Base-by-base conservation (phyloP, 371 early-diverging fungal species). In the Conidiobolus incongruus region DNA sequence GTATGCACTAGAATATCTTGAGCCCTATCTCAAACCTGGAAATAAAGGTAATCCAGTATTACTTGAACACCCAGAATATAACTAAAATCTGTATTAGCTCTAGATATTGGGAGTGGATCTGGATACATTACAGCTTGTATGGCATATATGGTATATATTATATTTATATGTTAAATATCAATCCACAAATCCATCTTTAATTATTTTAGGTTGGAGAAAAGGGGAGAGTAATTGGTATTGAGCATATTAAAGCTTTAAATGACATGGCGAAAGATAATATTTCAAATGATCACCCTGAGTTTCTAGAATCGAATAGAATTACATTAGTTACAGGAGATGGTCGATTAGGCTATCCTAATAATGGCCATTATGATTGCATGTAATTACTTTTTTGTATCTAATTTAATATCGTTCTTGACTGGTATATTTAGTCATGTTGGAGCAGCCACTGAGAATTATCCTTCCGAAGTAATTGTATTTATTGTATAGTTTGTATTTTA, bases 101-200 rank as follows among this genome's bases (percentile, higher is more conserved):
- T 80, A n/a, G 91, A 90, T 54, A 66, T 90, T n/a, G 89, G 91
- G 16, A 71, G 72, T 35, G 89, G 91, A 1, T 78, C 78, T 8
- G 91, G 91, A 2, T 88, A 88, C 52, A 55, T 90, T 38, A 63
- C 75, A 2, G 70, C 76, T 0, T 84, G 82, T 42, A 71, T 88
- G 68, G 79, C 82, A 5, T 56, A 65, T 8, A 69, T 86, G 75
- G 81, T 81, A 38, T 63, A 61, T 20, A 20, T 35, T 29, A 20
- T 21, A 24, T 39, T 11, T 23, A 4, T 38, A 17, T 26, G 12
- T 13, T 2, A 32, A 16, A 17, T 29, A 19, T 31, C 4, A 29
- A 34, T 35, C 30, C 15, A 5, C 6, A 23, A 13, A 29, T 11
- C n/a, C n/a, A n/a, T n/a, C 34, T 16, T 29, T 15, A 26, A 10